Conservation (phyloP, 106 monocot species). For the Triglochin maritima region DNA sequence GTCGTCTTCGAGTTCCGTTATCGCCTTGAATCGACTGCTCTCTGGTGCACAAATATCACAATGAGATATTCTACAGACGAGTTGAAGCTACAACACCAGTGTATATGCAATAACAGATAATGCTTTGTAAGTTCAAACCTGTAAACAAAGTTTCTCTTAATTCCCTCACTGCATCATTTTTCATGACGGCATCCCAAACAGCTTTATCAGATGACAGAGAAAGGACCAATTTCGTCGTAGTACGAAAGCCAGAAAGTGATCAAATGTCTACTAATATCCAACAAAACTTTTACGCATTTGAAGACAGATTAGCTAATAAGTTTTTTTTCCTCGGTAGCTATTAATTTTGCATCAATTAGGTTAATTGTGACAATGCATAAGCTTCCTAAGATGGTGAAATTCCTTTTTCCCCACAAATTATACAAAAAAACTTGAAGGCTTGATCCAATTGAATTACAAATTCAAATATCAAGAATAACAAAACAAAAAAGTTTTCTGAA, state of each 20-base stretch:
- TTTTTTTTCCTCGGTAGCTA: not conserved
- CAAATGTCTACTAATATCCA: not conserved
- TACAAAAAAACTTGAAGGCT: no score
- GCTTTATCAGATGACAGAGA: conserved; percentile 70
- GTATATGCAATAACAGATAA: not conserved
- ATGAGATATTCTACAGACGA: not conserved
- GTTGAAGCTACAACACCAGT: not conserved
- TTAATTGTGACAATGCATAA: not conserved
- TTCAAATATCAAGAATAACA: no score
- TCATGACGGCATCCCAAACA: conserved; percentile 93
- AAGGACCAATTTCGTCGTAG: conserved; percentile 52
- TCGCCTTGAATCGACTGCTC: not conserved
- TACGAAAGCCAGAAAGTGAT: not conserved
- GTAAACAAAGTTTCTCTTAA: conserved; percentile 37
- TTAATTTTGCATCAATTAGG: not conserved
- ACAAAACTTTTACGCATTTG: not conserved
- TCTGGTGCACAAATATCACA: not conserved
- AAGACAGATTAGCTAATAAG: not conserved
- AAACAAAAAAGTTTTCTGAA: no score
- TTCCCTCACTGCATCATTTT: conserved; percentile 72
- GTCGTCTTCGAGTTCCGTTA: not conserved
- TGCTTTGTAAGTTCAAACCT: conserved; percentile 24
- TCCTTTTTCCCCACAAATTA: no score
- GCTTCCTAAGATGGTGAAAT: not conserved
- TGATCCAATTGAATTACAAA: no score